Evolutionary conservation across 2,329 filamentous ascomycete species (phyloP).

Genomic region (Akanthomyces lecanii): DNA sequence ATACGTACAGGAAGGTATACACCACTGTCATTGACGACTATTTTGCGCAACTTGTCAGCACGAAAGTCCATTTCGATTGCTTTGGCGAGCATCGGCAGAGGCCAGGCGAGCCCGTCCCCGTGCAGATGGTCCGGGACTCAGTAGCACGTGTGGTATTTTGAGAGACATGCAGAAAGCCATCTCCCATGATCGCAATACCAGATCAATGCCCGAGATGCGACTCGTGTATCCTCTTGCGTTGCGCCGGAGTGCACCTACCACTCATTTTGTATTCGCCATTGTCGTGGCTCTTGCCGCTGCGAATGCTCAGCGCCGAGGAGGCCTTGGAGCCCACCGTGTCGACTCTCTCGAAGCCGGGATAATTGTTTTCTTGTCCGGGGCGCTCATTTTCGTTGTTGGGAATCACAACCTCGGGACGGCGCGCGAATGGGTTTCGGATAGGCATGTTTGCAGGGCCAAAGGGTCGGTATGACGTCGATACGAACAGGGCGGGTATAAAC

Average conservation of each 20-base stretch:
- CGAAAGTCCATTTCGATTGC: neutral
- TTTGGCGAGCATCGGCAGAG: neutral
- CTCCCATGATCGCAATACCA: neutral
- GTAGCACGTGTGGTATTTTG: neutral
- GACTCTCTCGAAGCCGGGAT: slow-evolving; percentile 53
- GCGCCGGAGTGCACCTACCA: slow-evolving; percentile 47
- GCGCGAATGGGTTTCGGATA: slow-evolving; percentile 69
- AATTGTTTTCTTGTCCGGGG: slow-evolving; percentile 33
- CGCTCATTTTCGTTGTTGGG: slow-evolving; percentile 51
- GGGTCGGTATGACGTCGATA: slow-evolving; percentile 12
- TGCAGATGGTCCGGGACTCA: neutral
- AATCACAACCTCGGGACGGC: slow-evolving; percentile 47
- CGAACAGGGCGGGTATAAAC: neutral
- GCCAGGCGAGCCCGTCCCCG: neutral
- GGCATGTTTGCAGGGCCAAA: slow-evolving; percentile 47
- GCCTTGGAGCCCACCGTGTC: slow-evolving; percentile 60
- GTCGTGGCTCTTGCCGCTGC: slow-evolving; percentile 56
- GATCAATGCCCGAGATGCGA: slow-evolving; percentile 1
- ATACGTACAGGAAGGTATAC: slow-evolving; percentile 81
- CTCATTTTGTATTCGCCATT: slow-evolving; percentile 76
- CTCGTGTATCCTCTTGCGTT: neutral
- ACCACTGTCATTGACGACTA: slow-evolving; percentile 94
- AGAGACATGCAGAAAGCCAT: neutral
- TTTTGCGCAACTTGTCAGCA: slow-evolving; percentile 21
- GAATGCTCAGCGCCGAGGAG: slow-evolving; percentile 58